Evolutionary conservation across 164 flowering plant species (phyloP), one percentile per base, ranked within the genome.

Genomic region (Santalum album): DNA sequence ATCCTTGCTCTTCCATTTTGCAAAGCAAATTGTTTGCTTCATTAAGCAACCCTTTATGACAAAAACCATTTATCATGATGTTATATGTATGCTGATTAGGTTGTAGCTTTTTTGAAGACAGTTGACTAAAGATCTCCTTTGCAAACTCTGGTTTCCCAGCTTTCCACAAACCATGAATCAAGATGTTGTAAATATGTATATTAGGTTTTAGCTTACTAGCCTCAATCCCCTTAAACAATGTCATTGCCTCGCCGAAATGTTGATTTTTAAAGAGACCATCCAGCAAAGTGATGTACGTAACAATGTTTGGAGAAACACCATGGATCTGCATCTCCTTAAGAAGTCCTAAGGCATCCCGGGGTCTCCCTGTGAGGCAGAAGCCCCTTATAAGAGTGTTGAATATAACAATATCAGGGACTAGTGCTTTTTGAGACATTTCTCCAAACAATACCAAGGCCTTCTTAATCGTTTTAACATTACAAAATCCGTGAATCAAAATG

Each of bases 401-500:
- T 12, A 21, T 46, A 9, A 46, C 22, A 15, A 14, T 12, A 18
- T 46, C 12, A 19, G 49, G 49, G 18, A 18, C 49, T 35, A 55
- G 7, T 12, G 25, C 15, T 29, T n/a, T n/a, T 24, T 16, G 43
- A 22, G 25, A 18, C 40, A 53, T 53, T 15, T 52, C 21, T 36
- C 14, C 55, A 11, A 29, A 29, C 18, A 34, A 26, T 12, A 22
- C 15, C 40, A 29, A 14, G 11, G 42, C 42, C 6, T n/a, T 6
- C 1, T 36, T 40, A n/a, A 53, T 36, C 3, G 20, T 53, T 29
- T 21, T 29, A 36, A 10, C 29, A 40, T 10, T 34, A 26, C 55
- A 53, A 36, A 12, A 53, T 6, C 55, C 55, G 22, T 32, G 19
- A 10, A 52, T 52, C 55, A 52, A 9, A 29, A 29, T 29, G 34